phyloP scores from a whole-genome alignment of 2,329 filamentous ascomycete genomes.

The Colletotrichum sp. region DNA sequence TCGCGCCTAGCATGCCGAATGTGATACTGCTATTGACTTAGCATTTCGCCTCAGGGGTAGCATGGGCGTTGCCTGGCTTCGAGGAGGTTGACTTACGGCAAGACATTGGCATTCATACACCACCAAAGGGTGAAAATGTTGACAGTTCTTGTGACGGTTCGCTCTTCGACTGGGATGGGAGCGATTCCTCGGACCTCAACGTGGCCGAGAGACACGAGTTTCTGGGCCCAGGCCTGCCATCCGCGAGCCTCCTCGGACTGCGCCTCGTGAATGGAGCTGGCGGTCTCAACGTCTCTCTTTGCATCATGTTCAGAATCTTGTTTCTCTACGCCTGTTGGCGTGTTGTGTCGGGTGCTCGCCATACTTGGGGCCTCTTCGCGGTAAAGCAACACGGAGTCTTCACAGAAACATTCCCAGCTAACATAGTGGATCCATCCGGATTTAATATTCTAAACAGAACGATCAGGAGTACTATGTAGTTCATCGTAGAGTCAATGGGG shows the following conservation, averaged over 20 bases:
- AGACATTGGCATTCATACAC: conserved; percentile 33
- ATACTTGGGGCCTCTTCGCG: neutral
- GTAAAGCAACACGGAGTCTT: neutral
- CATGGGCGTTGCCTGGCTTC: neutral
- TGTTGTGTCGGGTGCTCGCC: neutral
- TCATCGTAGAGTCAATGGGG: neutral
- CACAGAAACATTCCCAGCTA: neutral
- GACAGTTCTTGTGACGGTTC: conserved; percentile 32
- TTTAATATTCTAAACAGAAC: neutral
- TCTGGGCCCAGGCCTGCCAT: neutral
- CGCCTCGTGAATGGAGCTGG: neutral
- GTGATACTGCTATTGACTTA: conserved; percentile 30
- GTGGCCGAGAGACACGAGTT: conserved; percentile 8
- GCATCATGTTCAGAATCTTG: neutral
- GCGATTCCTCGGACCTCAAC: conserved; percentile 33
- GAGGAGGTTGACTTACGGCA: conserved; percentile 27
- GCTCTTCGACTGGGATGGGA: conserved; percentile 32
- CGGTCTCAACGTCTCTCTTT: neutral
- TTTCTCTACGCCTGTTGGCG: neutral
- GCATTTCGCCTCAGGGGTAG: neutral
- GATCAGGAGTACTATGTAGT: neutral
- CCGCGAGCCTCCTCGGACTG: neutral
- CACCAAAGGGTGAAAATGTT: conserved; percentile 35
- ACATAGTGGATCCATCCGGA: neutral
- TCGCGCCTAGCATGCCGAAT: conserved; percentile 51